Evolutionary conservation across 2,329 filamentous ascomycete species (phyloP), one percentile per base, ranked within the genome.

Genomic region (Colletotrichum cereale): DNA sequence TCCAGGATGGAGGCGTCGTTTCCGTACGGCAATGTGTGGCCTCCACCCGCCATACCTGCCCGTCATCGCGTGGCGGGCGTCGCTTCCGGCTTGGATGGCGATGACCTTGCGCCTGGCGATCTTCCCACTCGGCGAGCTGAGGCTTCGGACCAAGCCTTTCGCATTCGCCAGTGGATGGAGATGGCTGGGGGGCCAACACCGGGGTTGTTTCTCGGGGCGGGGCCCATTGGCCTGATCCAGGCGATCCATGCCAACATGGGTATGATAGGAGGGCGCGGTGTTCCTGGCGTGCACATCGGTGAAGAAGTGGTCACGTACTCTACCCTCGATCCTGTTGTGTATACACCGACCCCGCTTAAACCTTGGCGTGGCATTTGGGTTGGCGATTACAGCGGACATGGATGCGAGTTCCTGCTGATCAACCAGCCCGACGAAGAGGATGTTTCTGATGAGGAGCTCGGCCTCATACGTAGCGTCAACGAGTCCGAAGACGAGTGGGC

Each of bases 331-430:
- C 88, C 90, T 3, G 83, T 83, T 3, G 81, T 92, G n/a, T 98
- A 97, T 79, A 96, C 90, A 0, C 94, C 96, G 0, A 97, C 95
- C 0, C 79, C 83, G 12, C 86, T 91, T 66, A 96, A 95, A 78
- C 95, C 95, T 0, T 98, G 91, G 85, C 90, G 94, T 73, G 96
- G 96, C 0, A 94, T 99, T 38, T 98, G 94, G 93, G 92, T 95
- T 21, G 95, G 95, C 0, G 95, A 98, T 79, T 98, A 97, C 77
- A 92, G 90, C 34, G 90, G 89, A 0, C 95, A 98, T 76, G 95
- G 95, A 0, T 95, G 92, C 79, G 96, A 98, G 80, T 97, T 98
- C 67, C 78, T 98, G 5, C 84, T 97, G 16, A 84, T 98, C 56
- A 85, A 94, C 75, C 96, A 99, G 77, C 90, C 90, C 0, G 90